Conservation (phyloP, 2,329 filamentous ascomycete species). For the Fusarium circinatum region DNA sequence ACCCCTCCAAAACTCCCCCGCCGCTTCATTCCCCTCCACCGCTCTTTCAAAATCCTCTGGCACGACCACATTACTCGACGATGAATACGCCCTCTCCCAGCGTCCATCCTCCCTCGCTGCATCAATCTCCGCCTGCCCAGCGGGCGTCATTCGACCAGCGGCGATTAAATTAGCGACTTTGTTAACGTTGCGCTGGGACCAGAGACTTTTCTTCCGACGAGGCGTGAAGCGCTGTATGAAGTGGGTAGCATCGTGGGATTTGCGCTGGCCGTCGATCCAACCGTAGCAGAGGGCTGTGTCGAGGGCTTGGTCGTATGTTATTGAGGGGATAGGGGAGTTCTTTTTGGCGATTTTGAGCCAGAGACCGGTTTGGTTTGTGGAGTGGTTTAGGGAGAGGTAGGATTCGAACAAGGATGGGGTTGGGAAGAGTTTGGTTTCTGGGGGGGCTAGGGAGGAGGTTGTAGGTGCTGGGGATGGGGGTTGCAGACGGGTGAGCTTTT, state of each 20-base stretch:
- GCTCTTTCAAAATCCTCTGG: constrained; percentile 61
- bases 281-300: constrained; percentile 68
- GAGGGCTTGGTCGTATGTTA: constrained; percentile 63
- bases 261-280: constrained; percentile 70
- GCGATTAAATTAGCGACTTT: constrained; percentile 58
- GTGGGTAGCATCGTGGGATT: constrained; percentile 54
- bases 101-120: constrained; percentile 66
- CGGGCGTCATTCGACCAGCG: constrained; percentile 59
- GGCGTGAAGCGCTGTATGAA: constrained; percentile 69
- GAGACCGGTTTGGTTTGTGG: constrained; percentile 47
- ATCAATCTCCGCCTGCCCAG: constrained; percentile 62
- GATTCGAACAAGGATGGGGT: constrained; percentile 26
- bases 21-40: constrained; percentile 51
- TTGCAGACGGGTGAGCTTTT: neutral
- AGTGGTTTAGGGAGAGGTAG: constrained; percentile 29
- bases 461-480: accelerated
- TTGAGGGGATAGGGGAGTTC: constrained; percentile 52
- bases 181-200: constrained; percentile 69
- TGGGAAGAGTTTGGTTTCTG: constrained; percentile 27
- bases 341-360: constrained; percentile 64
- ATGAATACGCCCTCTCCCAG: constrained; percentile 67
- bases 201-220: constrained; percentile 63
- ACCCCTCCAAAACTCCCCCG: constrained; percentile 52
- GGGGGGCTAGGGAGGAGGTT: accelerated
- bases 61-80: constrained; percentile 56